A percentile compares a stretch with the other conserved stretches of the same genome.
phyloP scores from a whole-genome alignment of 2,329 filamentous ascomycete genomes.

The Leptosphaerulina australis region DNA sequence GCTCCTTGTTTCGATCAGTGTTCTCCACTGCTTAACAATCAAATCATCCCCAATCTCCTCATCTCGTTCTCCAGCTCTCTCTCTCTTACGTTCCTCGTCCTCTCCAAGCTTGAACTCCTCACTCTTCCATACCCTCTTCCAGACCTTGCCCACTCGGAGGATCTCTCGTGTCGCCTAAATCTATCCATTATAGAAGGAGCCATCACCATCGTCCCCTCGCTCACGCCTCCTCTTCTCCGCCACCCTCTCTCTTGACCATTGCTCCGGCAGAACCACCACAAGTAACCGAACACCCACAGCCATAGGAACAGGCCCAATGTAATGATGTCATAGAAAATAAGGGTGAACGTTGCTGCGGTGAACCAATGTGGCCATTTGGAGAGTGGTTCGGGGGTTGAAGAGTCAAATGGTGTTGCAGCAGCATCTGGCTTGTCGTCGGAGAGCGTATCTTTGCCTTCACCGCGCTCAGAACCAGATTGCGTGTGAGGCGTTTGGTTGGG shows the following conservation, averaged over 20 bases:
- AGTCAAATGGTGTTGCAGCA: background rate
- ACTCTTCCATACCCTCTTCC: constrained; percentile 1
- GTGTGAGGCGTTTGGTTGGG: background rate
- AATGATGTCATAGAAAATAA: constrained; percentile 31
- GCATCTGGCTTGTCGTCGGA: background rate
- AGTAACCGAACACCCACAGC: constrained; percentile 20
- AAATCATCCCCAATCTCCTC: constrained; percentile 32
- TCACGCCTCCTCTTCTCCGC: background rate
- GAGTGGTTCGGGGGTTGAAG: background rate
- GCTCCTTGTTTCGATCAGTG: too few species aligned
- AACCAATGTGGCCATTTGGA: constrained; percentile 16
- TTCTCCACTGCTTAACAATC: background rate
- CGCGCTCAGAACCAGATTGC: background rate
- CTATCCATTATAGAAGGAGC: background rate
- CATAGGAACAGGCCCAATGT: constrained; percentile 18
- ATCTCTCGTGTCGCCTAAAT: background rate
- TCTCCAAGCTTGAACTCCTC: constrained; percentile 1
- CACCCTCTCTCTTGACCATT: background rate
- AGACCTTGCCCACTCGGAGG: background rate
- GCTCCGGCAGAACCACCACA: constrained; percentile 7
- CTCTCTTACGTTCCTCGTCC: constrained; percentile 2
- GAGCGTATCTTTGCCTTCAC: background rate
- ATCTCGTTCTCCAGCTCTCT: constrained; percentile 29
- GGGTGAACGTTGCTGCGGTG: constrained; percentile 15
- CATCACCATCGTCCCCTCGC: background rate